These are phyloP conservation scores for Quercus engelmannii DNA, from an alignment of 306 rosid species.

Conservation along the genomic window DNA sequence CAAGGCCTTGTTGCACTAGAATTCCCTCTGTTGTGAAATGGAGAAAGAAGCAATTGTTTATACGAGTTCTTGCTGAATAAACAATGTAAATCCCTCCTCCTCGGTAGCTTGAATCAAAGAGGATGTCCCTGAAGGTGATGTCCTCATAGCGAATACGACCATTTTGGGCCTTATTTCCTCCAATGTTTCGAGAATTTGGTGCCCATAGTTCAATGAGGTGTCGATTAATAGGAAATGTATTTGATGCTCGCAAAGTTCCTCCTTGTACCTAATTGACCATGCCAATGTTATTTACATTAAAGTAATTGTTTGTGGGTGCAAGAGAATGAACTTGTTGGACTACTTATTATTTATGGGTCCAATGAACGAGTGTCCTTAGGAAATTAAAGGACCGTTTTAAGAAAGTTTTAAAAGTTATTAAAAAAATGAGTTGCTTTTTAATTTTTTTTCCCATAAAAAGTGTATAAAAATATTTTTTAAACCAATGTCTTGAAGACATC, in stretches of 20 bases:
- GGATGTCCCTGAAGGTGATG: slow-evolving; percentile 61
- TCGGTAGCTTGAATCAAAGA: slow-evolving; percentile 55
- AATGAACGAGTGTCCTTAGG: too few relatives aligned
- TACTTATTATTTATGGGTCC: too few relatives aligned
- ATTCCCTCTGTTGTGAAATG: slow-evolving; percentile 65
- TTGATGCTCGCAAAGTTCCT: slow-evolving; percentile 64
- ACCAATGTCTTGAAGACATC: too few relatives aligned
- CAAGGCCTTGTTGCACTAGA: slow-evolving; percentile 55
- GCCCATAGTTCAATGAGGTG: slow-evolving; percentile 58
- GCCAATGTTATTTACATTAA: background rate
- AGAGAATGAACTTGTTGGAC: too few relatives aligned
- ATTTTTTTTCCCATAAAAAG: too few relatives aligned
- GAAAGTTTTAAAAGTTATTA: too few relatives aligned
- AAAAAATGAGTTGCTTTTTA: too few relatives aligned
- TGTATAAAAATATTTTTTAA: too few relatives aligned
- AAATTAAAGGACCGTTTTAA: too few relatives aligned
- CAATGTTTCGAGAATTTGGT: slow-evolving; percentile 18
- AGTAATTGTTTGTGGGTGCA: background rate
- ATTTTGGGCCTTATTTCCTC: slow-evolving; percentile 7
- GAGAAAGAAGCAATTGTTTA: slow-evolving; percentile 62
- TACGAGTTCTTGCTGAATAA: slow-evolving; percentile 52
- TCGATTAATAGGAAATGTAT: slow-evolving; percentile 54
- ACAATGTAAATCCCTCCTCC: slow-evolving; percentile 56
- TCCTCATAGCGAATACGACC: slow-evolving; percentile 50
- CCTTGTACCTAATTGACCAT: slow-evolving; percentile 38